Evolutionary conservation across 148 eudicot species (phyloP), one percentile per base, ranked within the genome.

Genomic region (Vaccinium corymbosum): DNA sequence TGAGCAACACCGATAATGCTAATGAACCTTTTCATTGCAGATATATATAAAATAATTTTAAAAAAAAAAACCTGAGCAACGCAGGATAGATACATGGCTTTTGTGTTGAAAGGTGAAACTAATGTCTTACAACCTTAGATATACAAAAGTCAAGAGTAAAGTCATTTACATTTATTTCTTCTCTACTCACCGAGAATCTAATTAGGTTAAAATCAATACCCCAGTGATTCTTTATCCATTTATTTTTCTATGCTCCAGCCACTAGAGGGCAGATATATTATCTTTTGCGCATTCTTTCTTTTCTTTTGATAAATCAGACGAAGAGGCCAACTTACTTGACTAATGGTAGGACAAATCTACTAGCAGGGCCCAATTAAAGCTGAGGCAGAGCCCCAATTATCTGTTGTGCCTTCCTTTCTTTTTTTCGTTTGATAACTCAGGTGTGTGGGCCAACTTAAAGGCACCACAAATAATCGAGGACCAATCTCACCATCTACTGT

Each of bases 81-180:
- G 35, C 66, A 55, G 14, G 48, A 55, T 4, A 59, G 48, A 55
- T 4, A 59, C 51, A 59, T 79, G 15, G 38, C 25, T 38, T 59
- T n/a, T 80, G 32, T 57, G 2, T n/a, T 22, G 4, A 59, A 80
- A 80, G 2, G 12, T 46, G 4, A 59, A 80, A 80, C 13, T 59
- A 59, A 59, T 38, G 29, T 8, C 64, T 7, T 27, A 79, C 16
- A 17, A 61, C 9, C 29, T 19, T 80, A 13, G 46, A 57, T 3
- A 38, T 38, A 38, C 32, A 80, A 80, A 80, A 75, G 38, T 22
- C 17, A 79, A 22, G 80, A 77, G 32, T 79, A 57, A 13, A 53
- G 42, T 55, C 12, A 2, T 53, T 78, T 55, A 20, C 25, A 1
- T 42, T 74, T 68, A 19, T 50, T 77, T 25, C 42, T 78, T 78